These are phyloP conservation scores for Aspergillus baeticus DNA, from an alignment of 495 filamentous ascomycete species.

Conservation along the genomic window DNA sequence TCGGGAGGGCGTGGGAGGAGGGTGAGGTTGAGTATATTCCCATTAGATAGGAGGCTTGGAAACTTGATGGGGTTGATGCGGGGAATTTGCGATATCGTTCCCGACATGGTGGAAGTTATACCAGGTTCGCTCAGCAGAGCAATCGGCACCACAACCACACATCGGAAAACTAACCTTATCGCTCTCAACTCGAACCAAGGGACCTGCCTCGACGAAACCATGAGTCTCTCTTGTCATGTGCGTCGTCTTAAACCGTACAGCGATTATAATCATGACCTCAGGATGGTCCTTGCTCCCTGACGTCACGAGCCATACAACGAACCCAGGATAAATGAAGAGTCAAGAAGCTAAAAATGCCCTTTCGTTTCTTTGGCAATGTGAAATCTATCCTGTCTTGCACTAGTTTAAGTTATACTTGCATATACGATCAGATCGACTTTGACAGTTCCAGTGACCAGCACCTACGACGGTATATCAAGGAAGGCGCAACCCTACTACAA, in stretches of 20 bases:
- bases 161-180: background rate
- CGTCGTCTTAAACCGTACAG: slow-evolving; percentile 5
- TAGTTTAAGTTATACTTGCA: background rate
- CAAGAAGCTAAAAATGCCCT: background rate
- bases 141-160: no score
- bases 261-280: slow-evolving; percentile 19
- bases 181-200: background rate
- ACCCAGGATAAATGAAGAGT: slow-evolving; percentile 1
- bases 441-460: background rate
- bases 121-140: no score
- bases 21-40: slow-evolving; percentile 14
- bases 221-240: background rate
- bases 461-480: background rate
- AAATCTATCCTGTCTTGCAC: no score
- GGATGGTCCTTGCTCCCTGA: slow-evolving; percentile 20
- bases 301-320: slow-evolving; percentile 16
- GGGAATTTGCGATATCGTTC: background rate
- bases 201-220: background rate
- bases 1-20: slow-evolving; percentile 3
- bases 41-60: background rate
- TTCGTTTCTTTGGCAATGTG: background rate
- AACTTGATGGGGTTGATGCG: background rate
- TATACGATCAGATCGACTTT: background rate
- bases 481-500: slow-evolving; percentile 6
- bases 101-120: background rate